phyloP scores from a whole-genome alignment of 495 filamentous ascomycete genomes.

The Aspergillus ellipticus region DNA sequence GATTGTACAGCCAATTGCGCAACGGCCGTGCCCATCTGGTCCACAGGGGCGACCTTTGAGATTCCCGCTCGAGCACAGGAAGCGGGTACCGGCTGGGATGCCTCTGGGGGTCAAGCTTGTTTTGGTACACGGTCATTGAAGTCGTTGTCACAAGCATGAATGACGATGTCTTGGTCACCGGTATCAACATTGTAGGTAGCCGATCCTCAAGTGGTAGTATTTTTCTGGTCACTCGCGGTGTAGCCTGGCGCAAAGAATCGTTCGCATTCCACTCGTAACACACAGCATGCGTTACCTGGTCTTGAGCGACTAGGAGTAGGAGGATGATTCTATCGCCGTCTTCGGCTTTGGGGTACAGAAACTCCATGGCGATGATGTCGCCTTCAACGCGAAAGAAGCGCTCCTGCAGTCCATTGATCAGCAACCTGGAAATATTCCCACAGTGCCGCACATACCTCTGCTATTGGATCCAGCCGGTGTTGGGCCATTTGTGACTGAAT shows the following conservation, averaged over 20 bases:
- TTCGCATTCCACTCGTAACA: conserved; percentile 72
- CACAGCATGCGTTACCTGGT: conserved; percentile 57
- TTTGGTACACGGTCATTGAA: conserved; percentile 57
- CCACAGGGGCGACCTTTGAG: conserved; percentile 38
- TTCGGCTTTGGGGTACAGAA: conserved; percentile 64
- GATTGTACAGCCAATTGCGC: conserved; percentile 54
- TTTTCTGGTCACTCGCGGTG: conserved; percentile 44
- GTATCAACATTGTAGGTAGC: conserved; percentile 64
- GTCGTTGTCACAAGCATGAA: conserved; percentile 61
- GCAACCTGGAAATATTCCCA: background rate
- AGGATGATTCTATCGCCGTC: conserved; percentile 68
- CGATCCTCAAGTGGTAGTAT: conserved; percentile 56
- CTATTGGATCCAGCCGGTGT: conserved; percentile 33
- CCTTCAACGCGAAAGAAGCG: conserved; percentile 62
- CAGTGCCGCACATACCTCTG: conserved; percentile 25
- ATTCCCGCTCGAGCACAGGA: conserved; percentile 26
- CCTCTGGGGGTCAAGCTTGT: conserved; percentile 39
- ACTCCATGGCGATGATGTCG: conserved; percentile 79
- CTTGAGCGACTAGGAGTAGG: conserved; percentile 63
- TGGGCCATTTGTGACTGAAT: conserved; percentile 34
- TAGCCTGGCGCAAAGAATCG: conserved; percentile 29
- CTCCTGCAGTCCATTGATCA: conserved; percentile 31
- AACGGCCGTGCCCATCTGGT: conserved; percentile 70
- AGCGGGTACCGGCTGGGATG: conserved; percentile 27
- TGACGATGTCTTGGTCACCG: conserved; percentile 58